A percentile compares a stretch with the other conserved stretches of the same genome.
phyloP scores from a whole-genome alignment of 139 green algal species.

The Picochlorum sp. region DNA sequence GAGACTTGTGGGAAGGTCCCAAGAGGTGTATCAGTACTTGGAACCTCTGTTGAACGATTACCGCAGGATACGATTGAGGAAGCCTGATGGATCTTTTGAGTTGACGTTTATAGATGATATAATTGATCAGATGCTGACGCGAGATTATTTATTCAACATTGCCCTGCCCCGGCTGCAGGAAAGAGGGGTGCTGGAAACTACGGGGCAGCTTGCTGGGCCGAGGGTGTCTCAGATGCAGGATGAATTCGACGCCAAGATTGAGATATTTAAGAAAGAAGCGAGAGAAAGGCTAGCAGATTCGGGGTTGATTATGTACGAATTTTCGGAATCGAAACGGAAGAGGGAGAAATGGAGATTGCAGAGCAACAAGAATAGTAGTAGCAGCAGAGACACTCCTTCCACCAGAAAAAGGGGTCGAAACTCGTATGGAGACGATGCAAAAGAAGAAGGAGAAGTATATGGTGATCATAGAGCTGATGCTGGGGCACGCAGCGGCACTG shows the following conservation, averaged over 20 bases:
- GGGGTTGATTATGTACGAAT: slow-evolving; percentile 7
- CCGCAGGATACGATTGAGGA: slow-evolving; percentile 61
- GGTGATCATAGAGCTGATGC: slow-evolving; percentile 5
- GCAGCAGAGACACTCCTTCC: slow-evolving; percentile 6
- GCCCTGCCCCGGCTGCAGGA: slow-evolving; percentile 74
- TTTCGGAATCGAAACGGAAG: slow-evolving; percentile 12
- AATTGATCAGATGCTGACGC: slow-evolving; percentile 82
- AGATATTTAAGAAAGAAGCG: not conserved
- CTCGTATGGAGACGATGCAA: not conserved
- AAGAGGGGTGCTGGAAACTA: slow-evolving; percentile 54
- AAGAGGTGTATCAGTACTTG: slow-evolving; percentile 94
- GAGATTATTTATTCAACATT: slow-evolving; percentile 90
- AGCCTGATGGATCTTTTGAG: slow-evolving; percentile 51
- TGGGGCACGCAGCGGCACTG: slow-evolving; percentile 9
- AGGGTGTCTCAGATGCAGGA: slow-evolving; percentile 65
- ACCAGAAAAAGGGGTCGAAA: not conserved
- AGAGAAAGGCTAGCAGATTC: slow-evolving; percentile 4
- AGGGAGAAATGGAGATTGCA: slow-evolving; percentile 2
- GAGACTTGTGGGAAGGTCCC: slow-evolving; percentile 74
- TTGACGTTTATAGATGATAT: slow-evolving; percentile 80
- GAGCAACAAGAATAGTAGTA: not conserved
- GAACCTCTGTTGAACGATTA: slow-evolving; percentile 98
- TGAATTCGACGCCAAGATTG: slow-evolving; percentile 64
- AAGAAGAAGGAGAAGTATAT: slow-evolving; percentile 3
- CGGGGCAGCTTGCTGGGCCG: slow-evolving; percentile 49